Conservation (phyloP, 768 basidiomycete species). For the Piloderma croceum region DNA sequence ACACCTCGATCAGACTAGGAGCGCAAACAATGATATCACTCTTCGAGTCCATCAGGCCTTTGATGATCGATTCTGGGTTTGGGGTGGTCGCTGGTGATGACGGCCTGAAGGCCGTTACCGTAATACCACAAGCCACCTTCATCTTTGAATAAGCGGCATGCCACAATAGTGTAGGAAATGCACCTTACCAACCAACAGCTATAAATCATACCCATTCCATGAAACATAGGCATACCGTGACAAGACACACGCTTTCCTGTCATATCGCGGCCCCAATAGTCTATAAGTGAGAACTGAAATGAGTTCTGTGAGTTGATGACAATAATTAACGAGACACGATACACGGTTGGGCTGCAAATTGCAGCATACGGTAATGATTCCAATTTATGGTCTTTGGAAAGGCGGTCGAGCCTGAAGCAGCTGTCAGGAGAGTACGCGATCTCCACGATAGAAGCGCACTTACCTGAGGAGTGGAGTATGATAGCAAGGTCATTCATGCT, state of each 20-base stretch:
- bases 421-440: background rate
- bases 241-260: conserved; percentile 14
- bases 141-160: too few species aligned
- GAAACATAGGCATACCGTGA: conserved; percentile 24
- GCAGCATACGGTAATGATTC: conserved; percentile 6
- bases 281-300: background rate
- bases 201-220: conserved; percentile 21
- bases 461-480: conserved; percentile 23
- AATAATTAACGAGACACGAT: too few species aligned
- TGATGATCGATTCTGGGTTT: conserved; percentile 19
- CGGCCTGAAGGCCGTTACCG: conserved; percentile 20
- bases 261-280: conserved; percentile 22
- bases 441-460: background rate
- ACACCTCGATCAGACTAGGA: conserved; percentile 27
- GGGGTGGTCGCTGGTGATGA: conserved; percentile 18
- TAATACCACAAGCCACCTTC: conserved; percentile 11
- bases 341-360: conserved; percentile 13
- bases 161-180: too few species aligned
- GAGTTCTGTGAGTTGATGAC: too few species aligned
- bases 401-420: conserved; percentile 19
- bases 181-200: conserved; percentile 21
- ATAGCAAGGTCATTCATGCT: conserved; percentile 6
- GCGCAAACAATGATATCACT: conserved; percentile 23
- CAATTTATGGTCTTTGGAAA: conserved; percentile 20
- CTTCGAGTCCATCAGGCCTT: conserved; percentile 14